These are phyloP conservation scores for Zasmidium citrigriseum DNA, from an alignment of 2,329 filamentous ascomycete species.

Conservation along the genomic window DNA sequence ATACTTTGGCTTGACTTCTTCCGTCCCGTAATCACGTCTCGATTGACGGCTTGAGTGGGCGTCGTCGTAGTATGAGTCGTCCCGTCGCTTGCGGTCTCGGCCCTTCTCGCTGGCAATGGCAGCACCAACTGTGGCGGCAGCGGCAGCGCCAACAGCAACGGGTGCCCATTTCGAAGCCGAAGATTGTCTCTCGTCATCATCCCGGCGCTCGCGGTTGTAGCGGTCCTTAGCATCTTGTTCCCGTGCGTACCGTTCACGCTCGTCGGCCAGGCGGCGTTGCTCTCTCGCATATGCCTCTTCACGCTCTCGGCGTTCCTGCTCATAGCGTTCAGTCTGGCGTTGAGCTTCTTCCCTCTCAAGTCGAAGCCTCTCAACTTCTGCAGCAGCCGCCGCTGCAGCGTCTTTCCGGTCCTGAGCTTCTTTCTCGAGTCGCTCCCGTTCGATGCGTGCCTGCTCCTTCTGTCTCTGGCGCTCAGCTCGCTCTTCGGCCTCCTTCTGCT, in stretches of 20 bases:
- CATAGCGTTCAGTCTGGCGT: constrained; percentile 15
- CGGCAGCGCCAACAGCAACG: constrained; percentile 37
- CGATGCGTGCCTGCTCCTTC: constrained; percentile 17
- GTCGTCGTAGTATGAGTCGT: constrained; percentile 16
- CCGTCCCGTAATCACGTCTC: constrained; percentile 15
- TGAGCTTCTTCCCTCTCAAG: constrained; percentile 23
- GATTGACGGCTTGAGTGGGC: not conserved
- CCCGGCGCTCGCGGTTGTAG: constrained; percentile 14
- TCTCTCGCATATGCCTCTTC: constrained; percentile 33
- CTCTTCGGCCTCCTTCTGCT: constrained; percentile 20
- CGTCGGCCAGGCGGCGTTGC: constrained; percentile 20
- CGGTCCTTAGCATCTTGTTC: not conserved
- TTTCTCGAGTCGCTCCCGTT: constrained; percentile 29
- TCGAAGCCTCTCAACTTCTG: constrained; percentile 18
- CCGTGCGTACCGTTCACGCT: constrained; percentile 3
- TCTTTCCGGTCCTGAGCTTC: constrained; percentile 22
- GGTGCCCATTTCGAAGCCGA: constrained; percentile 35
- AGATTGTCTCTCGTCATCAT: constrained; percentile 23
- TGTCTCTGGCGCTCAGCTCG: constrained; percentile 9
- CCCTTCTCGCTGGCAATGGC: constrained; percentile 26
- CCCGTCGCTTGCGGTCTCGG: constrained; percentile 16
- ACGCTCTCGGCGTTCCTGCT: constrained; percentile 26
- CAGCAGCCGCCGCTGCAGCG: constrained; percentile 18
- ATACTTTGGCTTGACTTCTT: constrained; percentile 31
- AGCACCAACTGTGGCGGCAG: constrained; percentile 31